A percentile compares a stretch with the other conserved stretches of the same genome.
Evolutionary conservation across 1,284 basidiomycete species (phyloP).

Genomic region (Phylloporus sp.): DNA sequence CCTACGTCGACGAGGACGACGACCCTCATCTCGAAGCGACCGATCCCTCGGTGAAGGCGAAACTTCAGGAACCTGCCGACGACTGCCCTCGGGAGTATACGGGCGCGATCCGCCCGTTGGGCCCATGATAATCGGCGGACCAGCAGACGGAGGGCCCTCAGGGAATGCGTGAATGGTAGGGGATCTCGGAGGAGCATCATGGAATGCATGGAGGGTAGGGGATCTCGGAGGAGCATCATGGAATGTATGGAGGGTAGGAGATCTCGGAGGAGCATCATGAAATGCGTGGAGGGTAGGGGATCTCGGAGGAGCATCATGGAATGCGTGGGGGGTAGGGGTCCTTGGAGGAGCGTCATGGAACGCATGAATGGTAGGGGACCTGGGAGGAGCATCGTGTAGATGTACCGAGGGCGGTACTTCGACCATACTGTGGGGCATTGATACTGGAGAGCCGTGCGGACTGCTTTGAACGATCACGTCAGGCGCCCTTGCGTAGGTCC

Average conservation of each 20-base stretch:
- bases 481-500: conserved; percentile 18
- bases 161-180: too few species aligned
- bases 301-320: too few species aligned
- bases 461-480: conserved; percentile 22
- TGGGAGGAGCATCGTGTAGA: conserved; percentile 14
- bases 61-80: not conserved
- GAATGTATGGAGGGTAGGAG: conserved; percentile 23
- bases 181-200: too few species aligned
- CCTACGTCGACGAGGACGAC: conserved; percentile 1
- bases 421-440: conserved; percentile 13
- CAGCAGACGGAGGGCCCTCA: not conserved
- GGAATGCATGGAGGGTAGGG: too few species aligned
- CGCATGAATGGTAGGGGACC: conserved; percentile 26
- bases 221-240: too few species aligned
- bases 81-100: conserved; percentile 14
- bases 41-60: conserved; percentile 14
- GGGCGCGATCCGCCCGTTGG: conserved; percentile 12
- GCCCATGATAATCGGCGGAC: conserved; percentile 8
- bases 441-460: conserved; percentile 11
- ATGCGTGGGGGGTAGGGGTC: too few species aligned
- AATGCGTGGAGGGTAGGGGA: conserved; percentile 18
- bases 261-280: conserved; percentile 18
- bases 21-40: conserved; percentile 17
- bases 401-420: conserved; percentile 18
- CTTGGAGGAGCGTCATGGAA: too few species aligned